Conservation (phyloP, 1,284 basidiomycete genomes). For the Inonotus hispidus region DNA sequence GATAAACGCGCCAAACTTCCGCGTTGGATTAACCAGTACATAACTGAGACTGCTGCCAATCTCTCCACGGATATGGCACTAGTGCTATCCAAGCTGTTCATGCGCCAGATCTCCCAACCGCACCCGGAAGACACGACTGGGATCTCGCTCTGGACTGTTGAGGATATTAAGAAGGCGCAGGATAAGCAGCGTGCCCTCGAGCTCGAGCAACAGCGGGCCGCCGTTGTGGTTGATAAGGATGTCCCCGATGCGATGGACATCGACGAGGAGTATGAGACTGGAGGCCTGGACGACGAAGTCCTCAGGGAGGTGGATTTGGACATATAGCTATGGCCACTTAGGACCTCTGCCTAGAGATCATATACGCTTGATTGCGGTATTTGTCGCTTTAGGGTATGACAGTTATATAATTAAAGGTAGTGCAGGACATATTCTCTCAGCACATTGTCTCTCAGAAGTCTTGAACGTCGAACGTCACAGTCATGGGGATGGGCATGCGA, state of each 20-base stretch:
- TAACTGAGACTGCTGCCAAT: constrained; percentile 95
- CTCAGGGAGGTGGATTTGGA: constrained; percentile 55
- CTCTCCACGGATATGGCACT: constrained; percentile 98
- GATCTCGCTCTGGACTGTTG: constrained; percentile 89
- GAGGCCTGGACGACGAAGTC: constrained; percentile 65
- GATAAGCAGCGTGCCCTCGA: constrained; percentile 64
- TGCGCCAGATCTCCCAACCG: constrained; percentile 96
- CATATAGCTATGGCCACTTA: constrained; percentile 23
- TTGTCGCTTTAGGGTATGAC: not conserved
- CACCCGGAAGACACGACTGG: constrained; percentile 94
- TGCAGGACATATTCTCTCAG: not conserved
- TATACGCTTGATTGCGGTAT: constrained; percentile 1
- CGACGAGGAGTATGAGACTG: constrained; percentile 61
- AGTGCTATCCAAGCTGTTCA: constrained; percentile 93
- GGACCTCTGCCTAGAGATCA: not conserved
- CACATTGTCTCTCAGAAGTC: not conserved
- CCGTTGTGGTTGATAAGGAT: constrained; percentile 21
- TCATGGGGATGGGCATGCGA: not conserved
- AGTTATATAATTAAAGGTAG: not conserved
- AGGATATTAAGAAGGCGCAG: constrained; percentile 79
- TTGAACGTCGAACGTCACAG: not conserved
- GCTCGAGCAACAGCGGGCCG: constrained; percentile 39
- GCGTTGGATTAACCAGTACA: constrained; percentile 99
- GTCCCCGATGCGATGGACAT: constrained; percentile 28
- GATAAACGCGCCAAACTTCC: constrained; percentile 98